A percentile compares a stretch with the other conserved stretches of the same genome.
Conservation (phyloP, 768 basidiomycete species). For the Xerocomellus dryophilus region DNA sequence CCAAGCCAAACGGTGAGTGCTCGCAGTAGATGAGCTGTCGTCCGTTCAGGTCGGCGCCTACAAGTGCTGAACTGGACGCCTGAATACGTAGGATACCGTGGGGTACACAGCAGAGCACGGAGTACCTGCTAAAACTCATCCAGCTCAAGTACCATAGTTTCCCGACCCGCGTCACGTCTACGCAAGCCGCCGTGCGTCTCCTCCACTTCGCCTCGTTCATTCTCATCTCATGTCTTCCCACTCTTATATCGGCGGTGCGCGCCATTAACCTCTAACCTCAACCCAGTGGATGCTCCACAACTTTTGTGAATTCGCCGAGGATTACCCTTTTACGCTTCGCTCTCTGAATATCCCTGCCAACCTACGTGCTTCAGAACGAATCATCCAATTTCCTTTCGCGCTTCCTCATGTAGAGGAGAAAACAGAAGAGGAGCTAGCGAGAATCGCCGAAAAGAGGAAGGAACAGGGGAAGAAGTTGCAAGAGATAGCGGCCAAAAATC, state of each 20-base stretch:
- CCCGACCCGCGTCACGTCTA: constrained; percentile 73
- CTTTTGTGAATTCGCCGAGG: constrained; percentile 77
- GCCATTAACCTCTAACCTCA: background rate
- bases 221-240: background rate
- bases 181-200: constrained; percentile 69
- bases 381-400: constrained; percentile 87
- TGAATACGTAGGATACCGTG: constrained; percentile 79
- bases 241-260: background rate
- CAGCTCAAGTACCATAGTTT: constrained; percentile 96
- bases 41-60: background rate
- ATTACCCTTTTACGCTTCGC: constrained; percentile 70
- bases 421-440: constrained; percentile 84
- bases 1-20: constrained; percentile 75
- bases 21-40: background rate
- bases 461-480: constrained; percentile 89
- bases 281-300: constrained; percentile 86
- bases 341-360: constrained; percentile 62
- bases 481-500: constrained; percentile 82
- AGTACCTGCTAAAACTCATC: constrained; percentile 88
- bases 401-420: constrained; percentile 68
- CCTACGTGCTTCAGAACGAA: constrained; percentile 61
- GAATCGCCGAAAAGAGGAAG: constrained; percentile 71
- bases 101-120: constrained; percentile 87
- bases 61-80: background rate
- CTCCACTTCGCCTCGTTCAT: background rate